These are phyloP conservation scores for Aspergillus glaucus DNA, from an alignment of 2,329 filamentous ascomycete genomes.

Conservation along the genomic window DNA sequence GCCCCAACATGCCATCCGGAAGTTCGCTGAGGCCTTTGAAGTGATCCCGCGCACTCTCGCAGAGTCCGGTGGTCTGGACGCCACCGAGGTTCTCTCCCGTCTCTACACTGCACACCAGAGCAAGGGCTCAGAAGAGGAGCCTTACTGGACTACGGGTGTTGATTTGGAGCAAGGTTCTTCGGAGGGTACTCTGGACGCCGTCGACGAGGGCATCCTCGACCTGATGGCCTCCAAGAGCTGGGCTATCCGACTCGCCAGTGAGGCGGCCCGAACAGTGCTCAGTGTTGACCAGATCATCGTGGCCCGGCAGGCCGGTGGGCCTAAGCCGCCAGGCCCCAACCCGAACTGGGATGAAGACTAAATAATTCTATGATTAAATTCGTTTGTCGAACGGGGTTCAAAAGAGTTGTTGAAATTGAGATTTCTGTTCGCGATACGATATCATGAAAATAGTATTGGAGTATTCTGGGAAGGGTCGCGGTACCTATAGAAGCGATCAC, in stretches of 20 bases:
- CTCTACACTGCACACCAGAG: conserved; percentile 87
- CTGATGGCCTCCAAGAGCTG: conserved; percentile 87
- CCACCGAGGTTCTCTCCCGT: conserved; percentile 89
- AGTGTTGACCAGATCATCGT: conserved; percentile 99
- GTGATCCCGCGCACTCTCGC: conserved; percentile 90
- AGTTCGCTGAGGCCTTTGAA: conserved; percentile 96
- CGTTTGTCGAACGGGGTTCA: conserved; percentile 14
- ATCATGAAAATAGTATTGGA: background rate
- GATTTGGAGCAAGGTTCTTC: conserved; percentile 85
- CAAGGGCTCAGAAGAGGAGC: conserved; percentile 51
- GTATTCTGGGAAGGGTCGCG: too few species aligned
- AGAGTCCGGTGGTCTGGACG: conserved; percentile 90
- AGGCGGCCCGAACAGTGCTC: conserved; percentile 86
- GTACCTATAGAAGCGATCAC: background rate
- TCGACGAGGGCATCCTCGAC: conserved; percentile 84
- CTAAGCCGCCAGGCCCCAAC: conserved; percentile 93
- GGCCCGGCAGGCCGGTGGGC: conserved; percentile 90
- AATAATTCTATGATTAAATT: conserved; percentile 10
- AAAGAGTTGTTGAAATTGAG: conserved; percentile 12
- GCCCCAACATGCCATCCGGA: conserved; percentile 93
- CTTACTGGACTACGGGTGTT: conserved; percentile 84
- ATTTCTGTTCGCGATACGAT: background rate
- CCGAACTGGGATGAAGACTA: conserved; percentile 67
- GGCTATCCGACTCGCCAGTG: conserved; percentile 95
- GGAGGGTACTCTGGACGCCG: conserved; percentile 76